Evolutionary conservation across 169 alveolate species (phyloP).

Genomic region (Hepatocystis sp.): DNA sequence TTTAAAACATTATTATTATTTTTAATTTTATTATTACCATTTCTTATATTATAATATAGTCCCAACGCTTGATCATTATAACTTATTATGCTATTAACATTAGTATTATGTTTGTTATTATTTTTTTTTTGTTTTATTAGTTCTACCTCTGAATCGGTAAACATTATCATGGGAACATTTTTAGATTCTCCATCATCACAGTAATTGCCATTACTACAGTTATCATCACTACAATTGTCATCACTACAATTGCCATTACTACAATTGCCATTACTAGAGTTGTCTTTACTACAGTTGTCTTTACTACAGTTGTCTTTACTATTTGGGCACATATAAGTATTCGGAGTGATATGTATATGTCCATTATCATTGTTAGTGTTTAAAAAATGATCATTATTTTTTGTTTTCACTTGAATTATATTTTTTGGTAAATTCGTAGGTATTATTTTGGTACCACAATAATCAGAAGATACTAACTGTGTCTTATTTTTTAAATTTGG

Average conservation of each 20-base stretch:
- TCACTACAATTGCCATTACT: background rate
- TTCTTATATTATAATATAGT: slow-evolving; percentile 26
- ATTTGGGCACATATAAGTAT: too few species aligned
- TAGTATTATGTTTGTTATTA: slow-evolving; percentile 2
- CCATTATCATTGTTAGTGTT: background rate
- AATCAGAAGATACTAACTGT: slow-evolving; percentile 17
- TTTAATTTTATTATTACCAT: slow-evolving; percentile 17
- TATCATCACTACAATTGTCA: background rate
- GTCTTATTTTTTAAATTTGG: slow-evolving; percentile 18
- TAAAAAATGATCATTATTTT: background rate
- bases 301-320: too few species aligned
- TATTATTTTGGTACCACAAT: slow-evolving; percentile 7
- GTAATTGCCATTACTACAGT: background rate
- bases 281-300: too few species aligned
- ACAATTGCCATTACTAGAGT: background rate
- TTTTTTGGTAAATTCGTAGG: slow-evolving; percentile 2
- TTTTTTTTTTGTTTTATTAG: too few species aligned
- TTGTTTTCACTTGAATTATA: slow-evolving; percentile 13
- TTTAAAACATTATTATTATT: too few species aligned
- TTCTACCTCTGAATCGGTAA: background rate
- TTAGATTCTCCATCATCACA: background rate
- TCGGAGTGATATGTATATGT: too few species aligned
- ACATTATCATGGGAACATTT: too few species aligned
- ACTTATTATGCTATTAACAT: slow-evolving; percentile 25
- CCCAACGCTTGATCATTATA: slow-evolving; percentile 37